Conservation (phyloP, 1,284 basidiomycete genomes). For the Cutaneotrichosporon cyanovorans region DNA sequence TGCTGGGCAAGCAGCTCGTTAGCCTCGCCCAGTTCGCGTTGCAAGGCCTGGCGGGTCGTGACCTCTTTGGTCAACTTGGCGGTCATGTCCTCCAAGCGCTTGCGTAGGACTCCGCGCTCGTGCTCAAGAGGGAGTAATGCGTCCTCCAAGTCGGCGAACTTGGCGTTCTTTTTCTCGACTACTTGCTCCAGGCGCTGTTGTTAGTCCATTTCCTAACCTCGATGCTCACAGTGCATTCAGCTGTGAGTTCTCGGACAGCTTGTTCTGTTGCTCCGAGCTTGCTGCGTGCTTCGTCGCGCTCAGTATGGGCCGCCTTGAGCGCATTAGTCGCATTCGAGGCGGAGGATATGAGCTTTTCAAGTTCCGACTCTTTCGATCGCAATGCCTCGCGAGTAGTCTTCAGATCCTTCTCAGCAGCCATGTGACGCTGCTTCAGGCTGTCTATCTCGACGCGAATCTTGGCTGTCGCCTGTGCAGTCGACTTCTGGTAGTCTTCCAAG, state of each 20-base stretch:
- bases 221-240: not conserved
- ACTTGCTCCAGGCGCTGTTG: constrained; percentile 55
- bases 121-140: constrained; percentile 72
- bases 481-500: constrained; percentile 29
- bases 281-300: constrained; percentile 63
- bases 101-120: constrained; percentile 65
- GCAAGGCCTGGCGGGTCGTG: constrained; percentile 61
- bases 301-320: constrained; percentile 54
- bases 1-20: constrained; percentile 62
- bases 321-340: constrained; percentile 62
- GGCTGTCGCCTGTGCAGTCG: constrained; percentile 27
- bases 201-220: not conserved
- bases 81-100: constrained; percentile 62
- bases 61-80: constrained; percentile 42
- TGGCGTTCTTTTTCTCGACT: constrained; percentile 55
- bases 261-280: constrained; percentile 64
- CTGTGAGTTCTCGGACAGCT: constrained; percentile 54
- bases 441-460: constrained; percentile 45
- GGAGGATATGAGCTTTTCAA: constrained; percentile 52
- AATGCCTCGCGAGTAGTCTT: constrained; percentile 51
- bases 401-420: constrained; percentile 50
- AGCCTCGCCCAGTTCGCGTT: constrained; percentile 58
- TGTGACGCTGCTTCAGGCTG: constrained; percentile 51
- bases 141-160: constrained; percentile 80
- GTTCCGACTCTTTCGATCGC: constrained; percentile 51